Base-by-base conservation (phyloP, 805 yeast species). In the Myxozyma udenii region DNA sequence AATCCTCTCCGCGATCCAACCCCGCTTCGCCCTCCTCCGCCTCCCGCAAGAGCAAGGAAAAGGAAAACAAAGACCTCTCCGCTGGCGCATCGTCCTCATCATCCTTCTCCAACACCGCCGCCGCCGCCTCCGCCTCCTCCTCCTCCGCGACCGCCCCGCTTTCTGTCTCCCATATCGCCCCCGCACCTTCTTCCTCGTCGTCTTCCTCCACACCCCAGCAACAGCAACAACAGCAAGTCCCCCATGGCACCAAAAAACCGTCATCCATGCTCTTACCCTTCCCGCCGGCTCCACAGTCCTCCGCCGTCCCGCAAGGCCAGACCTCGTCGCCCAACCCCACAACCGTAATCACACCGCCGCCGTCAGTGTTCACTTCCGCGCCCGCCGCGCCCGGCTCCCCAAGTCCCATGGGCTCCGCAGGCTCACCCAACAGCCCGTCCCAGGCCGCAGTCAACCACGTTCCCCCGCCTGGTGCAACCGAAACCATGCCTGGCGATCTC, bases 391-490 rank as follows among this genome's bases (percentile, higher is more conserved):
- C 33, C 9, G 12, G 14, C 14, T 14, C 14, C 33, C 9, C 14
- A 28, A 9, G 12, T 28, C 33, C 33, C 39, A 24, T 14, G 21
- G 18, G 25, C 30, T 30, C 32, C 51, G 7, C 22, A 46, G 16
- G 12, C 51, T 6, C 24, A 42, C 16, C 37, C 42, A 33, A 11
- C 48, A 28, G 9, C 28, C n/a, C 25, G 19, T 25, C 45, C 39
- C 14, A 41, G 18, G 22, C 38, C 53, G 28, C 41, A 39, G 53
- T 28, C 33, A 56, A 46, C 25, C 61, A 58, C 28, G 41, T 54
- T 11, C 62, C 62, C 4, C 66, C 68, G 4, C 71, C 71, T 4
- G 71, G 71, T 24, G 61, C 66, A 28, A 64, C 66, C n/a, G 70
- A 68, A 42, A 64, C 66, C 14, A 66, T 67, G 71, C 69, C 70